Conservation (phyloP, 164 flowering plant species). For the Vitis amurensis region DNA sequence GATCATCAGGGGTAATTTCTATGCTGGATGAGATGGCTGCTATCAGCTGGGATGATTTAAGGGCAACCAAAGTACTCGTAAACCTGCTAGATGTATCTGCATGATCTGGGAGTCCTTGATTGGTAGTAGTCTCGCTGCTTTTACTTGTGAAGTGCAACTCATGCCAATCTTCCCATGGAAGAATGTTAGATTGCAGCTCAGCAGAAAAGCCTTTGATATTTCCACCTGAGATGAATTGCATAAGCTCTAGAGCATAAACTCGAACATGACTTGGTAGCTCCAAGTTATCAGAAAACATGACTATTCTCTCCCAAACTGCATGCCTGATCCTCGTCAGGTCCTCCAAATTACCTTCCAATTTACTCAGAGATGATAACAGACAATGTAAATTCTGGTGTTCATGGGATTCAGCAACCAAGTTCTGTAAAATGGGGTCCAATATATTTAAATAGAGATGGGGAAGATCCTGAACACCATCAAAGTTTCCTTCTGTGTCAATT, state of each 20-base stretch:
- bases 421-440: slow-evolving; percentile 55
- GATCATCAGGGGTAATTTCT: slow-evolving; percentile 72
- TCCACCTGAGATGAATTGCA: slow-evolving; percentile 70
- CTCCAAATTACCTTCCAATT: slow-evolving; percentile 61
- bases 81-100: slow-evolving; percentile 52
- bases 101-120: slow-evolving; percentile 29
- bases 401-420: slow-evolving; percentile 36
- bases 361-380: slow-evolving; percentile 65
- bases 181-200: slow-evolving; percentile 42
- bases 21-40: slow-evolving; percentile 57
- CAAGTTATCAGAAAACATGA: slow-evolving; percentile 61
- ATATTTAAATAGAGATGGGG: slow-evolving; percentile 51
- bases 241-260: slow-evolving; percentile 70
- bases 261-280: slow-evolving; percentile 67
- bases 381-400: slow-evolving; percentile 41
- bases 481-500: slow-evolving; percentile 10
- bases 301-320: slow-evolving; percentile 74
- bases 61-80: slow-evolving; percentile 75
- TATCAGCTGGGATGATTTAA: slow-evolving; percentile 75
- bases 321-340: slow-evolving; percentile 55
- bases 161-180: slow-evolving; percentile 92
- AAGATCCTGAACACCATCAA: slow-evolving; percentile 36
- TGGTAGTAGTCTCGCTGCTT: slow-evolving; percentile 26
- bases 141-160: slow-evolving; percentile 28
- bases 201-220: slow-evolving; percentile 39